A percentile compares a stretch with the other conserved stretches of the same genome.
These are phyloP conservation scores for Boletus tomentosulus DNA, from an alignment of 768 basidiomycete species.

Conservation along the genomic window DNA sequence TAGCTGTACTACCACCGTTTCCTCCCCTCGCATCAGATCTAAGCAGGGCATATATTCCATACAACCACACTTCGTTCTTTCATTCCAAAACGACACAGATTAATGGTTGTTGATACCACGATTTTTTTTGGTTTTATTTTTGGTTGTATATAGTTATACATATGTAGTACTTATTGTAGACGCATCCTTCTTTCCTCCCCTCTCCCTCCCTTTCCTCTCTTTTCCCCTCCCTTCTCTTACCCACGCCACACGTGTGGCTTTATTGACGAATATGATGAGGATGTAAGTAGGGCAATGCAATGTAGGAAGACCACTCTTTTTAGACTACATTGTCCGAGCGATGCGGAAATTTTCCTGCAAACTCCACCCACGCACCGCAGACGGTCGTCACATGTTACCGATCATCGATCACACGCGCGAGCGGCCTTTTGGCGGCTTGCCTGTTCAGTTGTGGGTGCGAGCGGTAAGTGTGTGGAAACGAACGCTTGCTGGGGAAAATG, in stretches of 20 bases:
- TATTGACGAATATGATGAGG: background rate
- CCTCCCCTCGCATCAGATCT: background rate
- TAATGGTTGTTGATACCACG: conserved; percentile 2
- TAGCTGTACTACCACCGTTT: conserved; percentile 21
- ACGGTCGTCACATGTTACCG: background rate
- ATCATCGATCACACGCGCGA: background rate
- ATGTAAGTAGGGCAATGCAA: conserved; percentile 12
- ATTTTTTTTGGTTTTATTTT: conserved; percentile 2
- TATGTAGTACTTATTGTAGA: conserved; percentile 25
- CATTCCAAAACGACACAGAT: background rate
- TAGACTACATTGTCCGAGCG: background rate
- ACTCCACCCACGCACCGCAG: conserved; percentile 5
- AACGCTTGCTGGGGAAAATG: background rate
- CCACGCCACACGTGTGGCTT: background rate
- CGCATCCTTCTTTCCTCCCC: background rate
- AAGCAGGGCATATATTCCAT: background rate
- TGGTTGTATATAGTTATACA: conserved; percentile 30
- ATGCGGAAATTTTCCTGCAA: background rate
- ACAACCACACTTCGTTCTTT: conserved; percentile 12
- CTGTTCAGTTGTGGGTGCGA: background rate
- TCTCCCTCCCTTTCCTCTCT: background rate
- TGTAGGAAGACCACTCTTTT: conserved; percentile 7
- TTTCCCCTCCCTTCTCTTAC: background rate
- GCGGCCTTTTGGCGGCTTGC: background rate
- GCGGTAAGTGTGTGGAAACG: background rate